Evolutionary conservation across 192 early-diverging fungal species (phyloP).

Genomic region (Funneliformis geosporum): DNA sequence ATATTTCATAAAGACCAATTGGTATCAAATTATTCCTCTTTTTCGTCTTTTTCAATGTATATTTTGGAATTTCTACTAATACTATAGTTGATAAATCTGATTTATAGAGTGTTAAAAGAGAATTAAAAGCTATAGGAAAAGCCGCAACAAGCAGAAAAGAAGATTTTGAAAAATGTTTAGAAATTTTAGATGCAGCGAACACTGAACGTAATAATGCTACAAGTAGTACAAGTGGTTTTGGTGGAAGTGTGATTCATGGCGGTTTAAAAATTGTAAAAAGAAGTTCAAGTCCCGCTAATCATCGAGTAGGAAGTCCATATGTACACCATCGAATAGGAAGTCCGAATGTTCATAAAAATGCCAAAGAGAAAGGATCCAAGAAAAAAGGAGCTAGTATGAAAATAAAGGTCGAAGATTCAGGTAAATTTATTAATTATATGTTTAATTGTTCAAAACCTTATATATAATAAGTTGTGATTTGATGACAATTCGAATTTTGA

Average conservation of each 20-base stretch:
- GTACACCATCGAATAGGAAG: neutral
- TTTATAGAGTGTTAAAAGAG: neutral
- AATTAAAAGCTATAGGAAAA: neutral
- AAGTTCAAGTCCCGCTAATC: no score
- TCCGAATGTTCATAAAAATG: neutral
- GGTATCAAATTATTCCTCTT: neutral
- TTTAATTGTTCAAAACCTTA: neutral
- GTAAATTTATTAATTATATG: neutral
- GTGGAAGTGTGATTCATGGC: neutral
- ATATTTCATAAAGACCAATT: neutral
- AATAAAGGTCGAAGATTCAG: constrained; percentile 1
- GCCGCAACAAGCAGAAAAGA: neutral
- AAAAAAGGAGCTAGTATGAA: constrained; percentile 2
- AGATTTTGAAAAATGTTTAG: neutral
- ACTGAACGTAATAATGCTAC: neutral
- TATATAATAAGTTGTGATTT: neutral
- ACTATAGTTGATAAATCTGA: neutral
- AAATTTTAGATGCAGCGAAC: neutral
- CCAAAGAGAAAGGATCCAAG: constrained; percentile 14
- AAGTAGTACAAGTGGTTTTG: neutral
- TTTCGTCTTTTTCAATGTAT: neutral
- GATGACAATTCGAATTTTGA: neutral
- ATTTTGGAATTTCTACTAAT: neutral
- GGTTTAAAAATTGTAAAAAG: neutral
- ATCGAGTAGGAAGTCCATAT: neutral